Conservation (phyloP, 2,329 filamentous ascomycete genomes). For the Lachnellula cervina region DNA sequence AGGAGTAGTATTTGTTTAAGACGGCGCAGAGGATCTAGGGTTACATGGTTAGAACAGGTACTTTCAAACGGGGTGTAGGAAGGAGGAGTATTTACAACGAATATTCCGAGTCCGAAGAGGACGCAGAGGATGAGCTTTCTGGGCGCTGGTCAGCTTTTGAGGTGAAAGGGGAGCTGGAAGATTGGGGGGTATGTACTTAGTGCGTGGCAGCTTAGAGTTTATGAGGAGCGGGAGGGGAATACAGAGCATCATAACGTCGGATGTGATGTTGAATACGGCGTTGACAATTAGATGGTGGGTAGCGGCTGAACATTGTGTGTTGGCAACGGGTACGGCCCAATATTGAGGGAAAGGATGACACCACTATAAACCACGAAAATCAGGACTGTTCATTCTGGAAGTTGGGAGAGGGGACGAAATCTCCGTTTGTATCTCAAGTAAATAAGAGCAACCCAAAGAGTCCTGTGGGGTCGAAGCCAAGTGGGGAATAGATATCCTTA, state of each 20-base stretch:
- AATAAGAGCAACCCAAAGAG: too few species aligned
- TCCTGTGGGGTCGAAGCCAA: too few species aligned
- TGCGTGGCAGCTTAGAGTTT: conserved; percentile 39
- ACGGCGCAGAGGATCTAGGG: conserved; percentile 44
- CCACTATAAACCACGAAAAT: conserved; percentile 32
- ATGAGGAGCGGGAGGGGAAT: conserved; percentile 48
- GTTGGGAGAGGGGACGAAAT: too few species aligned
- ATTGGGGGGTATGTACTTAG: conserved; percentile 30
- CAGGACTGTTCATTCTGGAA: too few species aligned
- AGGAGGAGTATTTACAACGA: conserved; percentile 37
- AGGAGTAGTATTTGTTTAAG: conserved; percentile 46
- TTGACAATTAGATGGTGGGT: conserved; percentile 55
- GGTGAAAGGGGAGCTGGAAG: not conserved
- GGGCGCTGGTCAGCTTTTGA: conserved; percentile 36
- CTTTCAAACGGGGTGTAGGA: not conserved
- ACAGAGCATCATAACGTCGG: conserved; percentile 54
- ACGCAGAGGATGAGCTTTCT: conserved; percentile 47
- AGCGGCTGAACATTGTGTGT: conserved; percentile 52
- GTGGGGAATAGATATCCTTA: too few species aligned
- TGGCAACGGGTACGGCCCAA: conserved; percentile 51
- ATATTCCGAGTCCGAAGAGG: conserved; percentile 43
- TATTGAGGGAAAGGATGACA: conserved; percentile 53
- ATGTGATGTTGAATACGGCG: conserved; percentile 54
- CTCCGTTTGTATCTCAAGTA: too few species aligned
- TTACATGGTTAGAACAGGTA: not conserved